Evolutionary conservation across 495 filamentous ascomycete species (phyloP).

Genomic region (Trichoderma orchidacearum): DNA sequence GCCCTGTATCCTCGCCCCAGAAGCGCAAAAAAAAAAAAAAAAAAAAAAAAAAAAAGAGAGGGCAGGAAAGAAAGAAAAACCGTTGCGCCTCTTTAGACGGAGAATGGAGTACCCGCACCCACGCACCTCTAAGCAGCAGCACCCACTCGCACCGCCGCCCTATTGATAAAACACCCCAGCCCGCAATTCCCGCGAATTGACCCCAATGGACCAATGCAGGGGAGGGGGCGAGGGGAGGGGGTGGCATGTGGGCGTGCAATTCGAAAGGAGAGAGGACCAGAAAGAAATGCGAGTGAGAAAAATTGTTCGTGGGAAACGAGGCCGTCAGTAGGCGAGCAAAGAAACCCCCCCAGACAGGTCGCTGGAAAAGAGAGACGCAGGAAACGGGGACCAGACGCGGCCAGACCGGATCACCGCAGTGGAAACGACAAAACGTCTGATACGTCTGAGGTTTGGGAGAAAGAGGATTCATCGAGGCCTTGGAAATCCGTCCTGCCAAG

Average conservation of each 20-base stretch:
- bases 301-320: neutral
- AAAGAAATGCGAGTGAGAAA: neutral
- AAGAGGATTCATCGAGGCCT: too few relatives aligned
- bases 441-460: too few relatives aligned
- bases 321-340: neutral
- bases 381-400: neutral
- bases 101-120: neutral
- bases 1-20: neutral
- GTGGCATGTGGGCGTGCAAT: neutral
- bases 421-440: too few relatives aligned
- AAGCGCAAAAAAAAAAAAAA: neutral
- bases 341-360: too few relatives aligned
- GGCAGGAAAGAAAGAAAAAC: neutral
- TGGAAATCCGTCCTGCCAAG: neutral
- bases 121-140: neutral
- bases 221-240: neutral
- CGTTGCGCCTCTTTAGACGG: neutral
- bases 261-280: neutral
- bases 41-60: neutral
- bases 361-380: neutral
- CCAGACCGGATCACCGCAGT: too few relatives aligned
- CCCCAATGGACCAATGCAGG: neutral
- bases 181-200: neutral
- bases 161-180: constrained; percentile 1
- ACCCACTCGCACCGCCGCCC: neutral